These are phyloP conservation scores for Lepidium aucheri DNA, from an alignment of 345 rosid genomes.

Conservation along the genomic window DNA sequence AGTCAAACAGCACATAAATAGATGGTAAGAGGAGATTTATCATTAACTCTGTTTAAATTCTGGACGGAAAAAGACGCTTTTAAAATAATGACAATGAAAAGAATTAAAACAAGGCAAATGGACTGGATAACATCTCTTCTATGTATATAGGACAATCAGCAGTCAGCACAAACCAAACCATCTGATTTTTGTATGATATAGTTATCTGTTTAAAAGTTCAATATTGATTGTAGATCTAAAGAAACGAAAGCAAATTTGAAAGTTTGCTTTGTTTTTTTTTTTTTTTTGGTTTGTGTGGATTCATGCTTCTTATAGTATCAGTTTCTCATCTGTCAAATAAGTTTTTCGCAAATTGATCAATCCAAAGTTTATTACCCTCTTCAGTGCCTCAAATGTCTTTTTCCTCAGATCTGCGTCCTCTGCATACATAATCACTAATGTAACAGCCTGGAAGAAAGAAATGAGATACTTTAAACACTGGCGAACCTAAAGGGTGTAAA, in stretches of 20 bases:
- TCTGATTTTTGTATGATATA: neutral
- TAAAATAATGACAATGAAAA: too few relatives aligned
- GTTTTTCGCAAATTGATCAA: neutral
- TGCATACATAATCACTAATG: slow-evolving; percentile 44
- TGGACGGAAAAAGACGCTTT: too few relatives aligned
- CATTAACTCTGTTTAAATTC: neutral
- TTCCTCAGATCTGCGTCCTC: slow-evolving; percentile 49
- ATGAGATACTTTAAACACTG: neutral
- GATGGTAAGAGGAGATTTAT: neutral
- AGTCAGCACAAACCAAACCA: neutral
- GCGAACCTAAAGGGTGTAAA: slow-evolving; percentile 4
- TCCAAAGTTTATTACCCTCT: slow-evolving; percentile 40
- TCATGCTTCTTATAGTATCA: neutral
- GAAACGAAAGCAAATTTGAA: neutral
- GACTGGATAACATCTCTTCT: neutral
- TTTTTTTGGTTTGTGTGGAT: too few relatives aligned
- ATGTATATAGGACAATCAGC: neutral
- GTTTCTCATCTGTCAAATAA: neutral
- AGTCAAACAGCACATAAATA: slow-evolving; percentile 16
- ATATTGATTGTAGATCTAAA: neutral
- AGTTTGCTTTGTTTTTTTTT: neutral
- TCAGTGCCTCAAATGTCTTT: slow-evolving; percentile 64
- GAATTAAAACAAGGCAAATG: too few relatives aligned
- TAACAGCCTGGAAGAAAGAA: slow-evolving; percentile 43
- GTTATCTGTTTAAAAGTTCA: neutral